These are phyloP conservation scores for Globisporangium takayamanum DNA, from an alignment of 352 stramenopile species.

Conservation along the genomic window DNA sequence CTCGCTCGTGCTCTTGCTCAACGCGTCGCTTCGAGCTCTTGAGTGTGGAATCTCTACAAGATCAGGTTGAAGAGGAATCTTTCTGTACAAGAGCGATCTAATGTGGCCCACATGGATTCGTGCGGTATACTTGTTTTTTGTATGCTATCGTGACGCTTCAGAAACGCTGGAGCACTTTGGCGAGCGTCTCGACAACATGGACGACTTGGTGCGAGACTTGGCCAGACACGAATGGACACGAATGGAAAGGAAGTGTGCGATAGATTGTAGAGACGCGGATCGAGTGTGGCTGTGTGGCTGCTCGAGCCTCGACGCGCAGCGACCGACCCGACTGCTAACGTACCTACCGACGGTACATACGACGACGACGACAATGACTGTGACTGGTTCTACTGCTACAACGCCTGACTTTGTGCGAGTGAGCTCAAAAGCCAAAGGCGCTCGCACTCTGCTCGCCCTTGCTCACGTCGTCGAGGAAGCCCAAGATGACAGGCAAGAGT, in stretches of 20 bases:
- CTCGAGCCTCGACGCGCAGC: background rate
- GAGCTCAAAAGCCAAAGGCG: constrained; percentile 71
- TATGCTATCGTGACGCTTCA: too few relatives aligned
- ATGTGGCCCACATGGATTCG: background rate
- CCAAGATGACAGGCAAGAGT: constrained; percentile 63
- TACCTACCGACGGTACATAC: background rate
- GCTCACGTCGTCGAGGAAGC: constrained; percentile 64
- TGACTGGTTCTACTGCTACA: background rate
- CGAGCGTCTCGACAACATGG: too few relatives aligned
- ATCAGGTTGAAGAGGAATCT: constrained; percentile 7
- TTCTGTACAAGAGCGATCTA: background rate
- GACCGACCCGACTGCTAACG: background rate
- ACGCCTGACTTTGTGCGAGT: background rate
- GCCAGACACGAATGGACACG: too few relatives aligned
- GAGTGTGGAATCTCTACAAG: constrained; percentile 8
- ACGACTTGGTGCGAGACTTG: too few relatives aligned
- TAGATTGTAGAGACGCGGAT: too few relatives aligned
- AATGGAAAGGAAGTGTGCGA: too few relatives aligned
- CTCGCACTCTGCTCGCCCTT: constrained; percentile 54
- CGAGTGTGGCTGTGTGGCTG: too few relatives aligned
- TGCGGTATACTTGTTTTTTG: background rate
- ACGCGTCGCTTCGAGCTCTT: too few relatives aligned
- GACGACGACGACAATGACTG: background rate
- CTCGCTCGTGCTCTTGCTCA: too few relatives aligned
- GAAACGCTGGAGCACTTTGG: background rate